phyloP scores from a whole-genome alignment of 2,329 filamentous ascomycete species.

The Aureobasidium sp. region DNA sequence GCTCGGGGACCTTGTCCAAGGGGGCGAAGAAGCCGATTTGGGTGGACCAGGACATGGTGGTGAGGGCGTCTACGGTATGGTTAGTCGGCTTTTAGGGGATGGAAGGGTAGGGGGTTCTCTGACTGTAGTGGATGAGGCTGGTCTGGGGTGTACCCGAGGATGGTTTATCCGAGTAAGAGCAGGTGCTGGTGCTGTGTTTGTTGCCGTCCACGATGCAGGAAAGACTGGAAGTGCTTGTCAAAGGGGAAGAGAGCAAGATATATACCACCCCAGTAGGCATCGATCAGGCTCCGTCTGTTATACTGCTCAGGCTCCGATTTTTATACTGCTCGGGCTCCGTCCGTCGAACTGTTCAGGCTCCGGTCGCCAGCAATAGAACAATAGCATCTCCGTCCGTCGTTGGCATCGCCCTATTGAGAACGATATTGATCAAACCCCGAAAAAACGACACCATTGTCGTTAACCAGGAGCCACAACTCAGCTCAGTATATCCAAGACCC shows the following conservation, averaged over 20 bases:
- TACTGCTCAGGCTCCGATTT: too few species aligned
- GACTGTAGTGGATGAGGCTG: too few species aligned
- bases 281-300: too few species aligned
- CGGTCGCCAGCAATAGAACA: neutral
- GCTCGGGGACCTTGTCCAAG: neutral
- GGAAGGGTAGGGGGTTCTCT: too few species aligned
- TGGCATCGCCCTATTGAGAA: neutral
- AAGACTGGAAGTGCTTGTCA: neutral
- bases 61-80: neutral
- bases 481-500: neutral
- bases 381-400: neutral
- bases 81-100: neutral
- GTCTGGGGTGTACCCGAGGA: too few species aligned
- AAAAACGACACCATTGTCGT: neutral
- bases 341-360: neutral
- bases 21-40: neutral
- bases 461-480: neutral
- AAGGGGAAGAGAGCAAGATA: neutral
- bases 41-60: neutral
- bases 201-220: neutral
- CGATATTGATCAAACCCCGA: neutral
- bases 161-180: too few species aligned
- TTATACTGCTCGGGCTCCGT: too few species aligned
- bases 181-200: too few species aligned
- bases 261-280: neutral